Conservation (phyloP, 2,329 filamentous ascomycete species). For the Cordyceps tenuipes region DNA sequence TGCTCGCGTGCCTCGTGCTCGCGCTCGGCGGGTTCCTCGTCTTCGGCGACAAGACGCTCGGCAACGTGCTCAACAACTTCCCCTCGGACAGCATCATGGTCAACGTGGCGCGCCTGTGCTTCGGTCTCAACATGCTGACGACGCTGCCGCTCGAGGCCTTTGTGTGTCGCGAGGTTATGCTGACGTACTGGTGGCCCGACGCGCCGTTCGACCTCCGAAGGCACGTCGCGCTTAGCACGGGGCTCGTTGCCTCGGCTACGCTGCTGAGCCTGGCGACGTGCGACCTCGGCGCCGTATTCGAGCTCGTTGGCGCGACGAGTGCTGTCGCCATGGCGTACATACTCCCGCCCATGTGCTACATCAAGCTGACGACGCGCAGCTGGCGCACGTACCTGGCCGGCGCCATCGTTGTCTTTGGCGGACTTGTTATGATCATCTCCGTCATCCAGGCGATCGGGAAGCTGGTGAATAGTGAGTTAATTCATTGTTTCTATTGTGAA, state of each 20-base stretch:
- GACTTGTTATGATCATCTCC: constrained; percentile 72
- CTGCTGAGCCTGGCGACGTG: constrained; percentile 75
- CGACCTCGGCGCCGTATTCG: constrained; percentile 89
- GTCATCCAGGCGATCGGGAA: constrained; percentile 64
- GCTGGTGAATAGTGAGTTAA: constrained; percentile 44
- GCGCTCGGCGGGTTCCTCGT: constrained; percentile 84
- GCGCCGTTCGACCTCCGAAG: constrained; percentile 74
- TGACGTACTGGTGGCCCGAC: constrained; percentile 65
- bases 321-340: constrained; percentile 94
- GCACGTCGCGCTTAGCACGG: constrained; percentile 79
- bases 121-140: constrained; percentile 97
- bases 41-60: constrained; percentile 84
- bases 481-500: not conserved
- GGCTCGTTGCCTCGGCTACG: constrained; percentile 73
- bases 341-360: constrained; percentile 86
- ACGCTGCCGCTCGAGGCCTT: constrained; percentile 95
- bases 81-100: constrained; percentile 84
- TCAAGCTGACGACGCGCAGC: constrained; percentile 75
- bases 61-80: constrained; percentile 98
- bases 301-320: constrained; percentile 90
- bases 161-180: constrained; percentile 94
- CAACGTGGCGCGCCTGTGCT: constrained; percentile 88
- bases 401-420: constrained; percentile 69
- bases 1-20: constrained; percentile 85
- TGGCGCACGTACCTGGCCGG: constrained; percentile 67